Base-by-base conservation (phyloP, 2,329 filamentous ascomycete genomes). In the Aspergillus chevalieri region DNA sequence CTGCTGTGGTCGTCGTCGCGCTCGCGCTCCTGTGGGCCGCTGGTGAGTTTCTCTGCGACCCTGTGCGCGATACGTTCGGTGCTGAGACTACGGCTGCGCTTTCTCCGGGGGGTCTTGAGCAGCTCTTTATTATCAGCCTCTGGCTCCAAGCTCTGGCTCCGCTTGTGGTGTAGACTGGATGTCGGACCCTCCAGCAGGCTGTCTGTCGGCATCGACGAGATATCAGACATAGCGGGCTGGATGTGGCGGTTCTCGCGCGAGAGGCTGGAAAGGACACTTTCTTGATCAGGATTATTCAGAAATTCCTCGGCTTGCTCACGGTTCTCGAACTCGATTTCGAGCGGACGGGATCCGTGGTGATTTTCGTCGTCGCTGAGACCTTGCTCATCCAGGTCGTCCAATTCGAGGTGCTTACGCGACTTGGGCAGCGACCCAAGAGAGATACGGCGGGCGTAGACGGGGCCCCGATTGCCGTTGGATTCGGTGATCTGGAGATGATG, bases 401-500 rank as follows among this genome's bases (percentile, higher is more conserved):
- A 67, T 14, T 53, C 50, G 43, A 62, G 54, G 28, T 67, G 63
- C 51, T 60, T 68, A 14, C 67, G 63, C 51, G 68, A 66, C 42
- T 57, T 76, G 57, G 59, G 61, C 21, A 69, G 62, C 21, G 69
- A 72, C 42, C 67, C 66, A 26, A 89, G 74, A 42, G 85, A 85
- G 54, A 87, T 87, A 56, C 83, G 82, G 55, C 80, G 78, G 38
- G 80, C 82, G 65, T 83, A 84, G 1, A 80, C 88, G 15, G 85
- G 79, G 70, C 86, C 91, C 61, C 86, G 82, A 55, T 82, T 78
- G 55, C 83, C 82, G 65, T 83, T 86, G 49, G 85, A 85, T 70
- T 93, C 87, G 49, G 89, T 94, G 66, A 95, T 90, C 70, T 93
- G 85, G 53, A 95, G 85, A 64, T 87, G 88, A 65, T 91, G 89